A percentile compares a stretch with the other conserved stretches of the same genome.
Conservation (phyloP, 495 filamentous ascomycete species). For the Xylaria grammica region DNA sequence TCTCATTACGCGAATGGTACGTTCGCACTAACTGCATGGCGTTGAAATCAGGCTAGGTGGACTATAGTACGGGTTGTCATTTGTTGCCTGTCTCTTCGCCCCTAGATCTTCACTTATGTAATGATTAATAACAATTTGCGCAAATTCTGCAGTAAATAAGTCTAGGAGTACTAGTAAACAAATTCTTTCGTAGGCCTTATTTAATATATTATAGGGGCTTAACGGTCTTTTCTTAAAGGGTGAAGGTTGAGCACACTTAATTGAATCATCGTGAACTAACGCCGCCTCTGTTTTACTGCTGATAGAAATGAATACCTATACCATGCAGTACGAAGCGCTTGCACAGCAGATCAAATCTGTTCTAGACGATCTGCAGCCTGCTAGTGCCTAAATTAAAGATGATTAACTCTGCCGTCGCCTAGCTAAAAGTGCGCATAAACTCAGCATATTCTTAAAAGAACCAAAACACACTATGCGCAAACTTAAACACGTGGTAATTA, state of each 20-base stretch:
- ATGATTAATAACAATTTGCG: too few relatives aligned
- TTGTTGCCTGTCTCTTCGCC: too few relatives aligned
- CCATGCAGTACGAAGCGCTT: background rate
- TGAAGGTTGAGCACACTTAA: conserved; percentile 12
- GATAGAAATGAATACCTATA: background rate
- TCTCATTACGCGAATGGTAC: too few relatives aligned
- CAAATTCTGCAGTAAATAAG: too few relatives aligned
- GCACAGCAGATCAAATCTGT: background rate
- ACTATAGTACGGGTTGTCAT: too few relatives aligned
- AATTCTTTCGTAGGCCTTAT: too few relatives aligned
- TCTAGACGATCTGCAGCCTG: background rate
- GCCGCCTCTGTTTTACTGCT: background rate
- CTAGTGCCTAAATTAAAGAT: background rate
- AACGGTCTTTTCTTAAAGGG: too few relatives aligned
- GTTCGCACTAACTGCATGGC: too few relatives aligned
- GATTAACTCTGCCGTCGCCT: background rate
- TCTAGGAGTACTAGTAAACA: too few relatives aligned
- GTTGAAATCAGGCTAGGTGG: too few relatives aligned
- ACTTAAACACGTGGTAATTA: background rate
- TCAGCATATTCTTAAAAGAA: background rate
- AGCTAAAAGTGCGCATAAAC: background rate
- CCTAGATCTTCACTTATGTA: too few relatives aligned
- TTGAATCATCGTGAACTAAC: background rate
- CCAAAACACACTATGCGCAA: background rate
- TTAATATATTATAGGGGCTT: too few relatives aligned